Evolutionary conservation across 2,329 filamentous ascomycete species (phyloP), one percentile per base, ranked within the genome.

Genomic region (Escovopsis weberi): DNA sequence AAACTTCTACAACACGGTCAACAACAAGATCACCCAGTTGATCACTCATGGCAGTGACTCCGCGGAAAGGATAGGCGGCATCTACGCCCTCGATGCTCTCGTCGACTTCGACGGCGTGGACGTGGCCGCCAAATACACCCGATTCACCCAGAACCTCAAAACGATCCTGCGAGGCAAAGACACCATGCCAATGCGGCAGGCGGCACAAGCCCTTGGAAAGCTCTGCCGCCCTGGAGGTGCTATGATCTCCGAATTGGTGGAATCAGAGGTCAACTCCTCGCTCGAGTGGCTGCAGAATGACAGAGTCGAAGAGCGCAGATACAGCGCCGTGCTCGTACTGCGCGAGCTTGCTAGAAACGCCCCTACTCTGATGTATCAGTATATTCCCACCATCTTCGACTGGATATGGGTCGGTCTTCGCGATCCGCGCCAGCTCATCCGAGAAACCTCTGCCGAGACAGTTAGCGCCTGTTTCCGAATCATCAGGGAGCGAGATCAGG

Each of bases 31-130:
- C 36, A 76, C 72, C 26, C 63, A 65, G 34, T 63, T 96, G 50
- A 86, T 94, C 47, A 79, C 86, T 39, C 85, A 89, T 59, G 85
- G 87, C 49, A 82, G 76, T 64, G 88, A 94, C 59, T 82, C 85
- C 5, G 79, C 81, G 53, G 91, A 98, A 59, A 82, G 87, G 45
- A 78, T 95, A 44, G 91, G 88, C 48, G 93, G 91, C 41, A 82
- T 98, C 48, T 82, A 91, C 54, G 89, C 89, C 46, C 76, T 98
- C 47, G 89, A 94, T 60, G 82, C 82, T 44, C 77, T 98, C 43
- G 89, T 96, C 61, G 88, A 95, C 60, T 95, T 96, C 59, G 89
- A 95, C 54, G 89, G 88, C 45, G 85, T 95, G 53, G 93, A 98
- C 64, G 78, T 85, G 23, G 86, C 85, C 33, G 79, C 86, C 55